Evolutionary conservation across 805 yeast species (phyloP).

Genomic region (Ascoidea tarda): DNA sequence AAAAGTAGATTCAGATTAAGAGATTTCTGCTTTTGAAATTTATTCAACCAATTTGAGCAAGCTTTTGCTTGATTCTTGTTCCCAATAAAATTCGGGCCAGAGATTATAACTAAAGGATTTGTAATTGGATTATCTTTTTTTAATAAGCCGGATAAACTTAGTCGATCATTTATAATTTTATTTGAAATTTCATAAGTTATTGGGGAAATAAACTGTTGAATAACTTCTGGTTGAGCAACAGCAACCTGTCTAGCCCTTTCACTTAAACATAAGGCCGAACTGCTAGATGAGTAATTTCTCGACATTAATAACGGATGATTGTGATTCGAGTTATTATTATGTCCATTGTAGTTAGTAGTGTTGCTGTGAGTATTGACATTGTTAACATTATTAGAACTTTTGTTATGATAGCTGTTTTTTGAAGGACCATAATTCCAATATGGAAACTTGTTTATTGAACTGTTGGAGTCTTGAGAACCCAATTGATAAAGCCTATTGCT

Average conservation of each 20-base stretch:
- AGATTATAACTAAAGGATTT: slow-evolving; percentile 20
- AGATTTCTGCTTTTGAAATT: slow-evolving; percentile 1
- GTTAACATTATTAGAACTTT: no score
- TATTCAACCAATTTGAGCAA: slow-evolving; percentile 28
- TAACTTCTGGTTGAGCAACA: slow-evolving; percentile 29
- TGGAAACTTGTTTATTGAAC: no score
- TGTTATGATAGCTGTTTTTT: no score
- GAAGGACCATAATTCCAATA: no score
- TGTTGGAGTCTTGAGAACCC: no score
- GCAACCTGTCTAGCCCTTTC: slow-evolving; percentile 21
- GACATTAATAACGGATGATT: no score
- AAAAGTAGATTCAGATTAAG: slow-evolving; percentile 8
- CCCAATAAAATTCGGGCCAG: slow-evolving; percentile 24
- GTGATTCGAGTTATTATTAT: no score
- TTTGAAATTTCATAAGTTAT: slow-evolving; percentile 16
- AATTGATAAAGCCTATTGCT: no score
- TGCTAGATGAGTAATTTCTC: background rate
- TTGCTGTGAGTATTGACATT: no score
- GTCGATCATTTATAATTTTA: slow-evolving; percentile 20
- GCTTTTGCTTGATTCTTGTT: slow-evolving; percentile 20
- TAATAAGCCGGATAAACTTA: slow-evolving; percentile 13
- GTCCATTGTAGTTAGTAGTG: no score
- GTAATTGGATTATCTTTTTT: background rate
- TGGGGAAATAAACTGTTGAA: slow-evolving; percentile 26
- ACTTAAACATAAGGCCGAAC: background rate